Percentiles rank a stretch among this genome's conserved stretches.
These are phyloP conservation scores for Ascosphaera aggregata DNA, from an alignment of 2,329 filamentous ascomycete species.

Conservation along the genomic window DNA sequence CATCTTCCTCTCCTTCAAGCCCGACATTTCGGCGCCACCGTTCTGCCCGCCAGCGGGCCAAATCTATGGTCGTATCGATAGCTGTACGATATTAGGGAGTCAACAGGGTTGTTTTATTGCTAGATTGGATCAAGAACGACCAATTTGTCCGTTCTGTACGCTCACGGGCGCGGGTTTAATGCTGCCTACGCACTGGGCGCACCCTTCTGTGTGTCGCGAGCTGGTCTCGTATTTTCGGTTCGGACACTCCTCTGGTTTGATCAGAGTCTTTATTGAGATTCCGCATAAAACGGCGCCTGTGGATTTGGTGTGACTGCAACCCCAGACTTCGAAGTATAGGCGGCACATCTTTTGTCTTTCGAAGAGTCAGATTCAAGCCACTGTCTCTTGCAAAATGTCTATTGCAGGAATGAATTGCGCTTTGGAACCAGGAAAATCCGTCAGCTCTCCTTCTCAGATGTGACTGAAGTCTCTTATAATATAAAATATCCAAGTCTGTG, in stretches of 20 bases:
- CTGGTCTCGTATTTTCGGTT: background rate
- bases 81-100: no score
- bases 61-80: background rate
- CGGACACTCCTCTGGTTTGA: background rate
- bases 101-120: no score
- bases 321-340: background rate
- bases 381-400: no score
- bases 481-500: no score
- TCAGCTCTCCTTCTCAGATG: no score
- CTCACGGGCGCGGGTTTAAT: background rate
- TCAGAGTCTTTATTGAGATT: background rate
- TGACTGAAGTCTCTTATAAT: no score
- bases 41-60: background rate
- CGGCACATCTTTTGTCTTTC: background rate
- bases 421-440: no score
- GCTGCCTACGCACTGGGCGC: background rate
- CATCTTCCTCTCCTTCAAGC: background rate
- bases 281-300: background rate
- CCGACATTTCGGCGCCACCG: background rate
- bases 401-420: no score
- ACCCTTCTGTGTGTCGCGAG: background rate
- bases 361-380: no score
- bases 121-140: background rate
- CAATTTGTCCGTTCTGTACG: background rate
- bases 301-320: background rate